Evolutionary conservation across 306 rosid species (phyloP), one percentile per base, ranked within the genome.

Genomic region (Prunus armeniaca): DNA sequence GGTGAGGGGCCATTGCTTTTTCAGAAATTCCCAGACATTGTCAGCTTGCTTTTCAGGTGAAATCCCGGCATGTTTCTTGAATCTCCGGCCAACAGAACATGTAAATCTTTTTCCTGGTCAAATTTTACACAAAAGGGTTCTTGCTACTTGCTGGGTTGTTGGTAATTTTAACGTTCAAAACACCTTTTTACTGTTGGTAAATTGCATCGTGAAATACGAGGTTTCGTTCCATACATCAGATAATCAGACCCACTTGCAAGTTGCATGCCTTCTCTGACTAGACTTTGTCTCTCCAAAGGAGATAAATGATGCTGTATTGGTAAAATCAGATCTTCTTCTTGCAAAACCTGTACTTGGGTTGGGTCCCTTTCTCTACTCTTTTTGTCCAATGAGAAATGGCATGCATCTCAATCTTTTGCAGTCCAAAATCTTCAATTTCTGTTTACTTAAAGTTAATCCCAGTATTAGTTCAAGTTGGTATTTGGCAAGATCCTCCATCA

Each of bases 191-290:
- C 65, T 58, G 30, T 58, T 58, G 30, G 64, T 25, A 24, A n/a
- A 13, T 58, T 11, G 43, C 30, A 19, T 28, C 17, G 67, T 62
- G 67, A 11, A 62, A 62, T 17, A 13, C 67, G 67, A 62, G 43
- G 67, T 62, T 62, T 30, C 43, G 5, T 28, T 28, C 22, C 5
- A n/a, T 3, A 25, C 2, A 15, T 25, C 11, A 6, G 43, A 66
- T 72, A 24, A n/a, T 81, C 72, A 60, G 47, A 61, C 65, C 80
- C 78, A 83, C 66, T 75, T 75, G 87, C 85, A 69, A 71, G 18
- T 24, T 62, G 67, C 67, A 14, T 52, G 30, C 32, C 19, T 30
- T 12, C 65, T 60, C 27, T 62, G 67, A 28, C 43, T 62, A 15
- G 32, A 24, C 24, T 11, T 34, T 34, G 12, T 28, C 20, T 62